Base-by-base conservation (phyloP, 345 rosid species). In the Raphanus sativus region DNA sequence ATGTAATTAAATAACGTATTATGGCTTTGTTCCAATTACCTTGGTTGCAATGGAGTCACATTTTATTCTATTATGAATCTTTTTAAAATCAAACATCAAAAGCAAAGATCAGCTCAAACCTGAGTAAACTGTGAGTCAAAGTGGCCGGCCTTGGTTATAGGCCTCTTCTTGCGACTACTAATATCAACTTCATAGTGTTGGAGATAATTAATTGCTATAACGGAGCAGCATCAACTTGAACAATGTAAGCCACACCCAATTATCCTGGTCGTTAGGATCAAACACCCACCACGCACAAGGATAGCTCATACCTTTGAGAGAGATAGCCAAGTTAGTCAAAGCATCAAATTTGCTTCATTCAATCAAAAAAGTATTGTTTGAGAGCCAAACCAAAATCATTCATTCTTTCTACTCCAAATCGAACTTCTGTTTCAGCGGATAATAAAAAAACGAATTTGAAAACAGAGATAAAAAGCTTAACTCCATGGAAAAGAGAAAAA, bases 61-160 rank as follows among this genome's bases (percentile, higher is more conserved):
- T 50, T 73, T 4, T 70, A 59, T 59, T 73, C 65, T 32, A 73
- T 60, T 7, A 73, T 67, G 59, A 60, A 78, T 33, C 73, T 72
- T 58, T 65, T 65, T 33, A 16, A 25, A 8, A 52, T 50, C 21
- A 40, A 40, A 11, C 13, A 21, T 8, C 12, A 9, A 45, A 24
- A 45, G 17, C 3, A 28, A 28, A 28, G 4, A 3, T 28, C 30
- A 28, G 30, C 30, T 28, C 0, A 28, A 28, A 28, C 3, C 3
- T 28, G 29, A 21, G 21, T 21, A 21, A 21, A 21, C 21, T 21
- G 21, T 21, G 21, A 21, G 21, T 21, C 21, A 21, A 21, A 21
- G 21, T 21, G 21, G 29, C 29, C 29, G 29, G 29, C 3, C 63
- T 74, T 74, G 55, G 56, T 36, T 65, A 73, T 62, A 63, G 52